Percentiles rank a stretch among this genome's conserved stretches.
phyloP scores from a whole-genome alignment of 2,329 filamentous ascomycete genomes.

The Colletotrichum incanum region DNA sequence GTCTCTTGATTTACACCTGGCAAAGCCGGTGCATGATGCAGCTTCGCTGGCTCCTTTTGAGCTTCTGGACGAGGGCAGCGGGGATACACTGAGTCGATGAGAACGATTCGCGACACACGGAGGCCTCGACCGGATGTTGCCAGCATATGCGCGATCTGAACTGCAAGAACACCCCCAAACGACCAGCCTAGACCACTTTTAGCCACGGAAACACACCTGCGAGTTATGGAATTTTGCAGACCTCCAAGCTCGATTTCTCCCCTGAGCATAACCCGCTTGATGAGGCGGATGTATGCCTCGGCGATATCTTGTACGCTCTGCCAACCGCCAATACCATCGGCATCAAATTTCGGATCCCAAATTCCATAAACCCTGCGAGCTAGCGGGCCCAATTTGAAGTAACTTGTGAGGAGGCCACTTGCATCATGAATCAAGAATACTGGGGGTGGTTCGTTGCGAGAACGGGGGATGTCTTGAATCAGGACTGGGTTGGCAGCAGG shows the following conservation, averaged over 20 bases:
- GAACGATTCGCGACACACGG: slow-evolving; percentile 32
- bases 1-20: slow-evolving; percentile 30
- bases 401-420: slow-evolving; percentile 30
- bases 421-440: slow-evolving; percentile 37
- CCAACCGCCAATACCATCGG: slow-evolving; percentile 36
- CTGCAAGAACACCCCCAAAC: slow-evolving; percentile 27
- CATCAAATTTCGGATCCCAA: slow-evolving; percentile 38
- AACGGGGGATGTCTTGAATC: slow-evolving; percentile 30
- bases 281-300: slow-evolving; percentile 34
- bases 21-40: slow-evolving; percentile 25
- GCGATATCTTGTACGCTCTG: slow-evolving; percentile 31
- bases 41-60: slow-evolving; percentile 33
- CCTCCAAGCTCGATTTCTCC: slow-evolving; percentile 34
- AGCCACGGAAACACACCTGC: background rate
- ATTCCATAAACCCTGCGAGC: slow-evolving; percentile 29
- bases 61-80: slow-evolving; percentile 29
- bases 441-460: slow-evolving; percentile 22
- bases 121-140: slow-evolving; percentile 30
- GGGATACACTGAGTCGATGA: slow-evolving; percentile 38
- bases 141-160: slow-evolving; percentile 33
- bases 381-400: slow-evolving; percentile 31
- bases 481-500: slow-evolving; percentile 30
- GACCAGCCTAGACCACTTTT: slow-evolving; percentile 5
- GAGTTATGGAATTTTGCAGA: background rate
- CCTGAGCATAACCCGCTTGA: slow-evolving; percentile 36